Percentiles rank a stretch among this genome's conserved stretches.
phyloP scores from a whole-genome alignment of 768 basidiomycete genomes.

The Leccinellum rugosiceps region DNA sequence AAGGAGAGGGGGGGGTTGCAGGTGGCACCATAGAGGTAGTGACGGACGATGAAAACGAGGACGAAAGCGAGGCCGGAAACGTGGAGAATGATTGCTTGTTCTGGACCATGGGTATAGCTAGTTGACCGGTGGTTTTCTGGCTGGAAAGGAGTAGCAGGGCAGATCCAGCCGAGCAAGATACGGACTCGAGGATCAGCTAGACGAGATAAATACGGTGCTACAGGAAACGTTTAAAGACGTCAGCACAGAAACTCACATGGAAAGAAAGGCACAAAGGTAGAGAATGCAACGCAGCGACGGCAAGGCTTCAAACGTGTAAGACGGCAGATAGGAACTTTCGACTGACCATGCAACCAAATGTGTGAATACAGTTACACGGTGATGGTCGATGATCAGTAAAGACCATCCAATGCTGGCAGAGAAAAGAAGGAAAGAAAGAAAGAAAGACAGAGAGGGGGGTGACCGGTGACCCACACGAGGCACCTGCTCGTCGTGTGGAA shows the following conservation, averaged over 20 bases:
- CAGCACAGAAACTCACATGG: constrained; percentile 11
- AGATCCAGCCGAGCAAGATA: constrained; percentile 25
- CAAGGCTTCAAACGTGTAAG: constrained; percentile 24
- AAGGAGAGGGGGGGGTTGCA: constrained; percentile 35
- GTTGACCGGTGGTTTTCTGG: constrained; percentile 19
- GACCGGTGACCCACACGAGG: constrained; percentile 13
- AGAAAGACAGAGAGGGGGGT: neutral
- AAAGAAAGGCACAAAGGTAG: constrained; percentile 8
- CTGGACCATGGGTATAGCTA: constrained; percentile 29
- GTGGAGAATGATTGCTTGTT: constrained; percentile 37
- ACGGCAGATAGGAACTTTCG: constrained; percentile 2
- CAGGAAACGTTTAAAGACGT: constrained; percentile 9
- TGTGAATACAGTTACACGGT: constrained; percentile 1
- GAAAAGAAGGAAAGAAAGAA: constrained; percentile 10
- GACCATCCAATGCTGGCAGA: constrained; percentile 21
- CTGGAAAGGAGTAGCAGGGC: constrained; percentile 13
- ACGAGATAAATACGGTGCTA: constrained; percentile 31
- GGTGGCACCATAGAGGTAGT: constrained; percentile 40
- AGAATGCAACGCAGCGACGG: constrained; percentile 24
- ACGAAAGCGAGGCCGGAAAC: constrained; percentile 40
- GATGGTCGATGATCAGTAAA: constrained; percentile 22
- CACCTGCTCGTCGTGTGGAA: constrained; percentile 16
- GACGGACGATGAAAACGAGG: constrained; percentile 45
- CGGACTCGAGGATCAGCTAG: constrained; percentile 26
- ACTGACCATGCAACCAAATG: constrained; percentile 23